Base-by-base conservation (phyloP, 2,329 filamentous ascomycete species). In the Scorias spongiosa region DNA sequence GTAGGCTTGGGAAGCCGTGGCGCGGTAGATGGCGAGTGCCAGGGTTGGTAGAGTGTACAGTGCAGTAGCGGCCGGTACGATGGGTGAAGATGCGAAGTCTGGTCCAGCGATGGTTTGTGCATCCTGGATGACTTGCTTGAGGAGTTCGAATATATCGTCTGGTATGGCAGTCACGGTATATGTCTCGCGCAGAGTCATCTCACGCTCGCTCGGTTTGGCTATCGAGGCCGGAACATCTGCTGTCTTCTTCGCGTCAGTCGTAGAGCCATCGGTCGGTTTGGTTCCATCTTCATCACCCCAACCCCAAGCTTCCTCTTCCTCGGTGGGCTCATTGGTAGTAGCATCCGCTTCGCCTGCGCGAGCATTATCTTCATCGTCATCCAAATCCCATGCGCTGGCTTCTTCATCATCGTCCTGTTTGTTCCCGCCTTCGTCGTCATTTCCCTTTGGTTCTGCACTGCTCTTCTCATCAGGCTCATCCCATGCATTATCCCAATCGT, bases 131-230 rank as follows among this genome's bases (percentile, higher is more conserved):
- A 67, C 59, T 40, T 66, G 48, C 75, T 69, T 66, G 42, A 89
- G 76, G 26, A 84, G 70, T 14, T 75, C 70, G 15, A 88, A 69
- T 10, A 96, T 78, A 3, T 80, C 76, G 48, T 86, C 80, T 1
- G 91, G 89, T 60, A 95, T 81, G 2, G 83, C 82, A 0, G 89
- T 95, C 42, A 94, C 83, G 46, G 80, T 84, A 61, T 94, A 98
- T 1, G 75, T 83, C 63, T 98, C 91, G 48, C 74, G 82, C 39
- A 96, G 65, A 0, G 84, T 82, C 46, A 96, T 48, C 42, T 62
- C 56, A 15, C 54, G 54, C 39, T 62, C 49, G 0, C 51, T 29
- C 17, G 54, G 30, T 36, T 36, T 26, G 20, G 7, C 20, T 26
- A 7, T 26, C 20, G 20, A 26, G 20, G 4, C 20, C 7, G 20